phyloP scores from a whole-genome alignment of 352 stramenopile species.

The Elongisporangium prolatum region DNA sequence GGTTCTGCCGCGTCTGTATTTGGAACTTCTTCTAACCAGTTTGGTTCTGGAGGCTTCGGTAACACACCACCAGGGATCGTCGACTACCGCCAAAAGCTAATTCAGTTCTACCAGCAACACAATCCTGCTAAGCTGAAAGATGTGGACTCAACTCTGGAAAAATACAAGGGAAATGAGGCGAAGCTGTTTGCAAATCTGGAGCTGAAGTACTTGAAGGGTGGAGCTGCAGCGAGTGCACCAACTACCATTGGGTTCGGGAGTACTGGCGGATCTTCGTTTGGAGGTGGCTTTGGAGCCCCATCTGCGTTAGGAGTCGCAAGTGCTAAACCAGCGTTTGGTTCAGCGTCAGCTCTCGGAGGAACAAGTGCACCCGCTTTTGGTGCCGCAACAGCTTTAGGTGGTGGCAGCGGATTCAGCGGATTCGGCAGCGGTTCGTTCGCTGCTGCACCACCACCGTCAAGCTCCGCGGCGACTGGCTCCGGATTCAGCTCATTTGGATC shows the following conservation, averaged over 20 bases:
- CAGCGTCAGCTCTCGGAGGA: slow-evolving; percentile 38
- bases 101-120: slow-evolving; percentile 70
- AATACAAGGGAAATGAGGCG: slow-evolving; percentile 70
- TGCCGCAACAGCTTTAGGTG: slow-evolving; percentile 4
- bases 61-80: slow-evolving; percentile 13
- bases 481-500: slow-evolving; percentile 8
- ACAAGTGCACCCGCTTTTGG: slow-evolving; percentile 31
- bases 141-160: slow-evolving; percentile 62
- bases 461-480: slow-evolving; percentile 4
- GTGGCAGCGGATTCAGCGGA: slow-evolving; percentile 16
- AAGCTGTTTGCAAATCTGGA: slow-evolving; percentile 71
- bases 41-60: slow-evolving; percentile 36
- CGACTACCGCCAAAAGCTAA: slow-evolving; percentile 52
- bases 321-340: slow-evolving; percentile 39
- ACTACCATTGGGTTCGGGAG: slow-evolving; percentile 33
- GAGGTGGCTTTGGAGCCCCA: slow-evolving; percentile 43
- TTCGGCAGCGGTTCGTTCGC: slow-evolving; percentile 29
- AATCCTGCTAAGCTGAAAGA: slow-evolving; percentile 67
- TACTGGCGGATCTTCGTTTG: slow-evolving; percentile 25
- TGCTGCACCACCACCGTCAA: slow-evolving; percentile 14
- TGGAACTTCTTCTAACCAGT: slow-evolving; percentile 17
- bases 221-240: slow-evolving; percentile 10
- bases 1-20: slow-evolving; percentile 9
- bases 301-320: slow-evolving; percentile 35
- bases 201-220: slow-evolving; percentile 59